Conservation (phyloP, 2,329 filamentous ascomycete genomes). For the Penicillium sp. region DNA sequence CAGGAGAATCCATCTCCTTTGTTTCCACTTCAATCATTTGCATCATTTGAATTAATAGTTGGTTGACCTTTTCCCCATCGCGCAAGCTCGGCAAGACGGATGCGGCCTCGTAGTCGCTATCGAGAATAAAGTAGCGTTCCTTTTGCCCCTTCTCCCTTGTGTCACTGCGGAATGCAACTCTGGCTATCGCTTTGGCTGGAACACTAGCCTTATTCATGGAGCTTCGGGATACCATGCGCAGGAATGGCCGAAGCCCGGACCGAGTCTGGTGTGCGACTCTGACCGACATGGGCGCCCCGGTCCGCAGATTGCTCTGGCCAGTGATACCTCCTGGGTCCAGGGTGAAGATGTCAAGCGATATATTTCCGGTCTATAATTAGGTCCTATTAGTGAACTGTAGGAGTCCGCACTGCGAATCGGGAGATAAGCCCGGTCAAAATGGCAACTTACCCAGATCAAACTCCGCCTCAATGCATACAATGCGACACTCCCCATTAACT, state of each 20-base stretch:
- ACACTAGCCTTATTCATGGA: conserved; percentile 30
- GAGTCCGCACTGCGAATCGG: not conserved
- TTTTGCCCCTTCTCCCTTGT: conserved; percentile 24
- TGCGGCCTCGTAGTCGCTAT: conserved; percentile 30
- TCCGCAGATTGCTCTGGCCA: conserved; percentile 22
- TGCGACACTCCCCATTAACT: conserved; percentile 27
- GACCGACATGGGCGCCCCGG: conserved; percentile 23
- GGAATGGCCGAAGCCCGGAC: conserved; percentile 26
- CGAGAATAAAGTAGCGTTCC: conserved; percentile 30
- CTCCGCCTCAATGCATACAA: conserved; percentile 34
- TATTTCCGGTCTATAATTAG: conserved; percentile 25
- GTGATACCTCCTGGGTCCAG: conserved; percentile 29
- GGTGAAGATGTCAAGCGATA: conserved; percentile 31
- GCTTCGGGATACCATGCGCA: conserved; percentile 30
- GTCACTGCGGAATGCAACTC: conserved; percentile 28
- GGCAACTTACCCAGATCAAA: conserved; percentile 26
- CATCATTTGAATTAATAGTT: conserved; percentile 16
- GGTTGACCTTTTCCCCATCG: conserved; percentile 23
- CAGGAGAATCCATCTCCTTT: conserved; percentile 24
- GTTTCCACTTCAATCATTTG: conserved; percentile 23
- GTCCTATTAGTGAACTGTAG: conserved; percentile 3
- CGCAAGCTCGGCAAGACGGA: conserved; percentile 28
- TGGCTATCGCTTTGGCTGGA: conserved; percentile 30
- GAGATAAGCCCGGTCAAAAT: not conserved
- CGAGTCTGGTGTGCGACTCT: conserved; percentile 27